Conservation (phyloP, 148 eudicot species). For the Heliosperma pusillum region DNA sequence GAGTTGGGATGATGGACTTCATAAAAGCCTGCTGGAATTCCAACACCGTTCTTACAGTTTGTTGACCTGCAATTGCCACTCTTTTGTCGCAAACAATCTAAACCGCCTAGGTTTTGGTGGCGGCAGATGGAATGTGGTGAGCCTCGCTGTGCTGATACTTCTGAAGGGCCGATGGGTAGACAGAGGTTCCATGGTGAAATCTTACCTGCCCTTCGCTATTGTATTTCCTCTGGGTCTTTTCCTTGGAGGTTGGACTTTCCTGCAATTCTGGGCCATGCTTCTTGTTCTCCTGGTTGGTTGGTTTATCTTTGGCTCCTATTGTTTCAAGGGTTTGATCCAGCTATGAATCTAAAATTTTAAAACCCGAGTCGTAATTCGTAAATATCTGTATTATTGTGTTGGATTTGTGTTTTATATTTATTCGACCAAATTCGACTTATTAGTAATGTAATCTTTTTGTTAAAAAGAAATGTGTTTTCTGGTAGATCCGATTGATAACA, state of each 20-base stretch:
- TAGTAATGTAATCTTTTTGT: too few relatives aligned
- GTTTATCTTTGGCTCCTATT: constrained; percentile 86
- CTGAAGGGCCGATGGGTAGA: constrained; percentile 78
- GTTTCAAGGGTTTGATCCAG: constrained; percentile 61
- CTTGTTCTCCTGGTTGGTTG: constrained; percentile 61
- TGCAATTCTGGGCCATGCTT: constrained; percentile 54
- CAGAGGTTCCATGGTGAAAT: constrained; percentile 41
- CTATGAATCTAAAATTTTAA: constrained; percentile 32
- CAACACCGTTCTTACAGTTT: constrained; percentile 80
- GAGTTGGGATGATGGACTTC: constrained; percentile 68
- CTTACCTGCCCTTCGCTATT: constrained; percentile 57
- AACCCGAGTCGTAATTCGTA: background rate
- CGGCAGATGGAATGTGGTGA: constrained; percentile 85
- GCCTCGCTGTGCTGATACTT: constrained; percentile 60
- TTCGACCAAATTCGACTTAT: background rate
- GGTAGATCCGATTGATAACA: too few relatives aligned
- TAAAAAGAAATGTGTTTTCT: background rate
- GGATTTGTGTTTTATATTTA: background rate
- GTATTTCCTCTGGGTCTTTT: constrained; percentile 50
- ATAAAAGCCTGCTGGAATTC: constrained; percentile 70
- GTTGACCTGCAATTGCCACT: constrained; percentile 93
- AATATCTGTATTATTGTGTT: background rate
- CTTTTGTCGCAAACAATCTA: constrained; percentile 77
- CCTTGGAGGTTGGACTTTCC: constrained; percentile 68
- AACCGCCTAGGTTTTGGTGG: constrained; percentile 65